Percentiles rank a stretch among this genome's conserved stretches.
phyloP scores from a whole-genome alignment of 2,329 filamentous ascomycete genomes.

The Dothiorella sarmentorum region DNA sequence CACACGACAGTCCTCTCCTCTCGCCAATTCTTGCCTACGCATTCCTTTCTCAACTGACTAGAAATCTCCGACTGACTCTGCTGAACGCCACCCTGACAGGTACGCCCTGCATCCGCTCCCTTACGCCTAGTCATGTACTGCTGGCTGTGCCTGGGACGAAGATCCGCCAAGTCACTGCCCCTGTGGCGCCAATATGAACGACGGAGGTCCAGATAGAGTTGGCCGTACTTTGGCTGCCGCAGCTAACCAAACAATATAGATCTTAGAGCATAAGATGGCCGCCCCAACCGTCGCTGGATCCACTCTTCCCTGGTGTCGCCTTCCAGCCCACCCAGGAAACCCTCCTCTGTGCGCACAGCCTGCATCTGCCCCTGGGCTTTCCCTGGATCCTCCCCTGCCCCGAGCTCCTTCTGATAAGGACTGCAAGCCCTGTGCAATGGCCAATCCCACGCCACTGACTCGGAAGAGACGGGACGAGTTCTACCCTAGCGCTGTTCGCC shows the following conservation, averaged over 20 bases:
- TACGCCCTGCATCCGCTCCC: neutral
- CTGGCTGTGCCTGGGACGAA: neutral
- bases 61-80: constrained; percentile 6
- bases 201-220: constrained; percentile 3
- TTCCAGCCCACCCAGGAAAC: neutral
- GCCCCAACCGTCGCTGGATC: neutral
- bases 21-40: neutral
- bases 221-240: neutral
- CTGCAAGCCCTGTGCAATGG: constrained; percentile 1
- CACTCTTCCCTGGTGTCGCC: neutral
- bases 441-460: neutral
- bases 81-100: neutral
- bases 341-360: neutral
- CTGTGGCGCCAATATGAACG: neutral
- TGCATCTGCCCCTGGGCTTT: neutral
- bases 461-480: too few relatives aligned
- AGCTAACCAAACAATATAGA: neutral
- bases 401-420: too few relatives aligned
- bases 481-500: neutral
- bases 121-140: neutral
- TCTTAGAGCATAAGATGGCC: constrained; percentile 8
- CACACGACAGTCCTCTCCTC: neutral
- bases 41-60: constrained; percentile 11
- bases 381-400: too few relatives aligned
- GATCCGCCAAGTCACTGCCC: neutral